phyloP scores from a whole-genome alignment of 73 alveolate species.

The Paramecium caudatum region DNA sequence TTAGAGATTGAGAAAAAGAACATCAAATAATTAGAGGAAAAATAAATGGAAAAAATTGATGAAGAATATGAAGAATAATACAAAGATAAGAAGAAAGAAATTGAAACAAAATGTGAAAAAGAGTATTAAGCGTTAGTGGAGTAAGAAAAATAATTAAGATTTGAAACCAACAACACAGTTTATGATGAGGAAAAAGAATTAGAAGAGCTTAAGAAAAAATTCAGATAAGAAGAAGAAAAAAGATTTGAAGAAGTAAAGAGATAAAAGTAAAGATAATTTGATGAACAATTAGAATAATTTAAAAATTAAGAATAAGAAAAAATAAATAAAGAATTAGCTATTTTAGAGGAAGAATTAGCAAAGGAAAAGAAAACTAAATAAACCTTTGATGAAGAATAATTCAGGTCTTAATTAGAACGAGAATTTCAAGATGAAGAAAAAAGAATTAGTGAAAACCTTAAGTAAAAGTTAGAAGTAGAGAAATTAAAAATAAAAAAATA shows the following conservation, averaged over 20 bases:
- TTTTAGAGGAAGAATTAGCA: constrained; percentile 38
- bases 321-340: constrained; percentile 3
- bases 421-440: constrained; percentile 56
- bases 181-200: constrained; percentile 70
- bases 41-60: constrained; percentile 43
- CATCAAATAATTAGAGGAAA: constrained; percentile 7
- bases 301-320: constrained; percentile 51
- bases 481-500: constrained; percentile 46
- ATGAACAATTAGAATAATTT: constrained; percentile 43
- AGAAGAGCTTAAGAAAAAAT: constrained; percentile 59
- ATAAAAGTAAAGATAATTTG: background rate
- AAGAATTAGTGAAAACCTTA: constrained; percentile 23
- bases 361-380: constrained; percentile 49
- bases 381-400: background rate
- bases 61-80: constrained; percentile 59
- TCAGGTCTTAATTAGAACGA: constrained; percentile 4
- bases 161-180: constrained; percentile 22
- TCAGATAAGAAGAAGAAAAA: constrained; percentile 32
- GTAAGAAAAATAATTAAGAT: constrained; percentile 49
- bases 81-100: constrained; percentile 49
- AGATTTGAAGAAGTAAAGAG: constrained; percentile 51
- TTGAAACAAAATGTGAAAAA: constrained; percentile 53
- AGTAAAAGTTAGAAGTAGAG: constrained; percentile 21
- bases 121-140: constrained; percentile 48
- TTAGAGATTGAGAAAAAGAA: constrained; percentile 31